Conservation (phyloP, 129 eudicot genomes). For the Arctium lappa region DNA sequence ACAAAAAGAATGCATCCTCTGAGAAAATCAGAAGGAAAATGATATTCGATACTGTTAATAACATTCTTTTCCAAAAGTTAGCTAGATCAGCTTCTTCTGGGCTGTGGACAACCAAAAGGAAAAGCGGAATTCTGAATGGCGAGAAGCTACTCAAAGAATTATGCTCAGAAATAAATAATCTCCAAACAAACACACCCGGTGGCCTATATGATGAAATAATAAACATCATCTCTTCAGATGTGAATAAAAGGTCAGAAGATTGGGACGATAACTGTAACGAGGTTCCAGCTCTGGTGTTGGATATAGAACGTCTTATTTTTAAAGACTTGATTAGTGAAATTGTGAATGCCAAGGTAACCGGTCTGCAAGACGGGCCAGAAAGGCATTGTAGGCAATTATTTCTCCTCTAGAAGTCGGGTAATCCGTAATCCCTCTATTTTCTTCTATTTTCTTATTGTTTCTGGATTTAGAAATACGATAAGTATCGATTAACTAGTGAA, state of each 20-base stretch:
- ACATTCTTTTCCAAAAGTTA: conserved; percentile 50
- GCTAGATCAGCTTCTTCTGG: conserved; percentile 30
- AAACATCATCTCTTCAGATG: conserved; percentile 52
- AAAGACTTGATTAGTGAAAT: conserved; percentile 82
- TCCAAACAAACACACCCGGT: conserved; percentile 30
- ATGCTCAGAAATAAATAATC: conserved; percentile 44
- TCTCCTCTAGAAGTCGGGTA: conserved; percentile 24
- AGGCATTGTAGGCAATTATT: conserved; percentile 48
- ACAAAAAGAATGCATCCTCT: conserved; percentile 5
- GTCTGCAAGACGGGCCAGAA: conserved; percentile 25
- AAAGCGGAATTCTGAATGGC: conserved; percentile 19
- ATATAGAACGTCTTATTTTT: conserved; percentile 78
- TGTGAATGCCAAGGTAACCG: conserved; percentile 37
- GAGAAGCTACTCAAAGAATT: conserved; percentile 57
- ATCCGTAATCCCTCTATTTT: not conserved
- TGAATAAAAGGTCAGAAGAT: conserved; percentile 44
- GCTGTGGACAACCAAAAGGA: conserved; percentile 29
- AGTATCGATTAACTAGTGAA: not conserved
- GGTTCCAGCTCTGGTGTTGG: conserved; percentile 70
- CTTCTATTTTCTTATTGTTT: not conserved
- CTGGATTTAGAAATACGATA: not conserved
- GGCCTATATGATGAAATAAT: conserved; percentile 40
- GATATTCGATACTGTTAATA: conserved; percentile 66
- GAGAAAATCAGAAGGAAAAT: conserved; percentile 56
- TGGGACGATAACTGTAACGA: conserved; percentile 54